Conservation (phyloP, 768 basidiomycete genomes). For the Pleurotus sapidus region DNA sequence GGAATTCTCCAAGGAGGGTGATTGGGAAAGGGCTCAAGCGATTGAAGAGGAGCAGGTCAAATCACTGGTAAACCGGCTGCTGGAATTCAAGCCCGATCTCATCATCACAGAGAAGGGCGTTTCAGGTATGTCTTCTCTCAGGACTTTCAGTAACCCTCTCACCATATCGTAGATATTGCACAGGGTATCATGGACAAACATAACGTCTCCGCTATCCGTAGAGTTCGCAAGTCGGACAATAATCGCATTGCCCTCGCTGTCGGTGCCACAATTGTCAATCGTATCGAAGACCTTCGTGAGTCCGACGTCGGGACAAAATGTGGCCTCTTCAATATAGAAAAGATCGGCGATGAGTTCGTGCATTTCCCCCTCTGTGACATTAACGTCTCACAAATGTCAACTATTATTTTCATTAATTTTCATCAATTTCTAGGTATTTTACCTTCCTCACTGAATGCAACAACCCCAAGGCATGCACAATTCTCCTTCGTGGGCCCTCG, state of each 20-base stretch:
- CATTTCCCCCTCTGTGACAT: constrained; percentile 17
- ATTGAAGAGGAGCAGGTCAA: constrained; percentile 99
- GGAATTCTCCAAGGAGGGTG: constrained; percentile 91
- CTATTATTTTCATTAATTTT: neutral
- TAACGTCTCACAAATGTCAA: neutral
- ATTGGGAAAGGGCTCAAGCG: constrained; percentile 89
- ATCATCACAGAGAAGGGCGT: constrained; percentile 98
- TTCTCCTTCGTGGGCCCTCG: constrained; percentile 94
- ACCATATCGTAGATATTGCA: constrained; percentile 66
- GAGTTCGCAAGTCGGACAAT: constrained; percentile 99
- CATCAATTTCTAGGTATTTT: constrained; percentile 67
- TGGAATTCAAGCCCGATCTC: constrained; percentile 94
- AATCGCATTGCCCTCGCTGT: constrained; percentile 96
- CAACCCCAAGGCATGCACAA: constrained; percentile 94
- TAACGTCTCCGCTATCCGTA: constrained; percentile 89
- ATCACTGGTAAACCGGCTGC: constrained; percentile 73
- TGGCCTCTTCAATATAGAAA: constrained; percentile 95
- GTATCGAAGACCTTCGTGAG: constrained; percentile 91
- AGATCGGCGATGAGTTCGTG: constrained; percentile 89
- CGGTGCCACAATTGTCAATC: constrained; percentile 96
- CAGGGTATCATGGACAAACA: constrained; percentile 87
- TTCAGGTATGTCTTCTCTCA: constrained; percentile 60
- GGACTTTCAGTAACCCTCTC: neutral
- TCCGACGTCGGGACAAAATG: constrained; percentile 90
- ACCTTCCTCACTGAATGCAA: constrained; percentile 93